Base-by-base conservation (phyloP, 192 early-diverging fungal genomes). In the Lobulomyces angularis region DNA sequence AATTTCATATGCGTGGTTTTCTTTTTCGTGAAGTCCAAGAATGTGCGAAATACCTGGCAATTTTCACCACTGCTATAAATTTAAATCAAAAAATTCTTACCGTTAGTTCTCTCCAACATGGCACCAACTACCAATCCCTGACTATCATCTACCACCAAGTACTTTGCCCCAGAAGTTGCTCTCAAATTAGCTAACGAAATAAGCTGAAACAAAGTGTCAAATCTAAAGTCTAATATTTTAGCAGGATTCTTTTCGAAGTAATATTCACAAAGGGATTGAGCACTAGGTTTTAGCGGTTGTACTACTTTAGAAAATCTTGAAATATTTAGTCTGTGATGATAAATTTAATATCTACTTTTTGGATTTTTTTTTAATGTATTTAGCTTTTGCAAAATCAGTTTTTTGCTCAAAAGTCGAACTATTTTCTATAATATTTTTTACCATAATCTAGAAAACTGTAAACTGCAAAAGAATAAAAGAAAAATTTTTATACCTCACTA, bases 301-400 rank as follows among this genome's bases (percentile, higher is more conserved):
- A 97, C 90, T 22, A 73, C 51, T 51, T 84, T 88, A 53, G 75
- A 74, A 54, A 87, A 94, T 44, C 78, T 81, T 46, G 12, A 19
- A 12, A 55, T 6, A 12, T 32, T n/a, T 32, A 12, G 3, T 41
- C 29, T 22, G 23, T 5, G n/a, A 14, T 19, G 6, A 19, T 9
- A 16, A 8, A 37, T 9, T 18, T 26, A 24, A 16, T 17, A 55
- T 53, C 8, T 48, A 69, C 68, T 71, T 71, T 41, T 59, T 48
- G 31, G 61, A 47, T 35, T 71, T 71, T 49, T 83, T 73, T 50
- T 79, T 65, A 42, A 95, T 82, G 43, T 95, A 95, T 69, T 97
- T 97, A 24, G 83, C 81, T 61, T 95, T 90, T 17, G 90, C 82
- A 49, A 82, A 97, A 48, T 90, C 86, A 0, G 93, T 97, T 61